phyloP scores from a whole-genome alignment of 176 grass and related monocot genomes.

The Dendrocalamus sinicus region DNA sequence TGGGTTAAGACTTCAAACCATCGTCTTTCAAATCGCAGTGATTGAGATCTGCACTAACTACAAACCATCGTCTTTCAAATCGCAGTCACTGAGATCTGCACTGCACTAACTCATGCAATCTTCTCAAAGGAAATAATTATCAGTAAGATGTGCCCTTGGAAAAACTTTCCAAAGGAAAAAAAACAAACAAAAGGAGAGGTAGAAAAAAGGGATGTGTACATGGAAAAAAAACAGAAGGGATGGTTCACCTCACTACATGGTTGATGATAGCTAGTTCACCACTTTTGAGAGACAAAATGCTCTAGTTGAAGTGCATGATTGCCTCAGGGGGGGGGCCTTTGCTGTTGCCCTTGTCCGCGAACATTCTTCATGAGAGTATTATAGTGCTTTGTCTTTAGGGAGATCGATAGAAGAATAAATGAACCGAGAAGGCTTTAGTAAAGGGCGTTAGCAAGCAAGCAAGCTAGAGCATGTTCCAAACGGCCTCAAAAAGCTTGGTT shows the following conservation, averaged over 20 bases:
- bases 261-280: conserved; percentile 31
- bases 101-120: not conserved
- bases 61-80: no score
- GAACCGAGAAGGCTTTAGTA: conserved; percentile 27
- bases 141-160: not conserved
- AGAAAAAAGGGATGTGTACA: no score
- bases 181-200: no score
- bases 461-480: conserved; percentile 41
- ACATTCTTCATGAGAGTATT: conserved; percentile 46
- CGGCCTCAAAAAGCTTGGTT: conserved; percentile 43
- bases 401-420: not conserved
- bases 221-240: not conserved
- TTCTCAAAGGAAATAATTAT: not conserved
- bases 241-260: not conserved
- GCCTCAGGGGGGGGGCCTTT: conserved; percentile 2
- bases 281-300: conserved; percentile 39
- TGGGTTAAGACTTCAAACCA: not conserved
- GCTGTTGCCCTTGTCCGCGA: conserved; percentile 30
- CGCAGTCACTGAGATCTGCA: not conserved
- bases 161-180: not conserved
- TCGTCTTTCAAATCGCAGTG: no score
- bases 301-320: conserved; percentile 46
- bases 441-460: conserved; percentile 13
- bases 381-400: conserved; percentile 38
- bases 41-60: not conserved